Percentiles rank a stretch among this genome's conserved stretches.
These are phyloP conservation scores for Paratinospora sagittata DNA, from an alignment of 164 flowering plant genomes.

Conservation along the genomic window DNA sequence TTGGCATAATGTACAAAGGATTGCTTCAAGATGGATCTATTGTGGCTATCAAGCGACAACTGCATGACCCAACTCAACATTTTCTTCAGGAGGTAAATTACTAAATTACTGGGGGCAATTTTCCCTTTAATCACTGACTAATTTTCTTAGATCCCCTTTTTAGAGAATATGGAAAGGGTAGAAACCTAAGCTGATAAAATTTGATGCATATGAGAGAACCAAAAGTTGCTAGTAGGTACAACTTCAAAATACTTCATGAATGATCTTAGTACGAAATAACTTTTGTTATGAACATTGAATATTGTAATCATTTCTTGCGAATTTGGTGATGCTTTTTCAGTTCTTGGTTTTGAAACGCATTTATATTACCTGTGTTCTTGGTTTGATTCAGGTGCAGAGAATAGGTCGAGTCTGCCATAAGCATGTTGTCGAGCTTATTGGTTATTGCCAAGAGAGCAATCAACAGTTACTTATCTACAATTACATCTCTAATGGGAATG, in stretches of 20 bases:
- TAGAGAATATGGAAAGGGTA: not conserved
- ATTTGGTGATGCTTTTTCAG: not conserved
- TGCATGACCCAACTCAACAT: slow-evolving; percentile 20
- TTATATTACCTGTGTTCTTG: not conserved
- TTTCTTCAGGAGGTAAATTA: slow-evolving; percentile 35
- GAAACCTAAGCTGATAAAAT: not conserved
- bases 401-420: slow-evolving; percentile 29
- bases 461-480: slow-evolving; percentile 41
- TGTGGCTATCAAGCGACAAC: slow-evolving; percentile 43
- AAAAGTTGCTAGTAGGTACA: not conserved
- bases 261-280: too few species aligned
- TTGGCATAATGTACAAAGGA: slow-evolving; percentile 45
- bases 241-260: not conserved
- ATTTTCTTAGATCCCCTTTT: not conserved
- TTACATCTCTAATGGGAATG: slow-evolving; percentile 37
- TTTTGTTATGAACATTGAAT: not conserved
- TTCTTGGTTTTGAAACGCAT: not conserved
- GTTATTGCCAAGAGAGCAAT: slow-evolving; percentile 33
- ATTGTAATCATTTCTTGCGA: not conserved
- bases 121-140: not conserved
- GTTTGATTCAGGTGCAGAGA: slow-evolving; percentile 26
- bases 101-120: not conserved
- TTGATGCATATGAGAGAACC: not conserved
- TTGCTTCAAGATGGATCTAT: slow-evolving; percentile 47
- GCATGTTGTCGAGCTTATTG: slow-evolving; percentile 42